Base-by-base conservation (phyloP, 352 stramenopile genomes). In the Phytophthora hibernalis region DNA sequence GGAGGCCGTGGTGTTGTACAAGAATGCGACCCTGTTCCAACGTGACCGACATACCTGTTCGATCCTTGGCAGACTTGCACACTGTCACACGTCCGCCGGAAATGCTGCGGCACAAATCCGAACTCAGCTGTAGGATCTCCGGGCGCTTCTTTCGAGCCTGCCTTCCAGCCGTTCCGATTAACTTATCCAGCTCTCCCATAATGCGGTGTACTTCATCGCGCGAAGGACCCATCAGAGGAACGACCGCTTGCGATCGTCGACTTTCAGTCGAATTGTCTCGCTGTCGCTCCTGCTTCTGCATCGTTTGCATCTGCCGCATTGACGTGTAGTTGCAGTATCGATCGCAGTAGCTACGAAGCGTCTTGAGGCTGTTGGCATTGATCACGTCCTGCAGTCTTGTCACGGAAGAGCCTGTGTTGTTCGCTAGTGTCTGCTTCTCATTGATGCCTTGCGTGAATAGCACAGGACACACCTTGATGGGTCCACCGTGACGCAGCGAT, bases 61-160 rank as follows among this genome's bases (percentile, higher is more conserved):
- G 90, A 75, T 99, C 96, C 76, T 99, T 99, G n/a, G 96, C 96
- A 40, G 84, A 97, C 66, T 99, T 99, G 68, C 97, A 99, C 70
- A 98, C 98, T 0, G 97, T 97, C 44, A 97, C 85, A 40, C 92
- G 90, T 3, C 94, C 95, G 21, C 86, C 96, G 10, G 90, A 82
- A 31, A 99, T 79, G 30, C 74, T 59, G 8, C 87, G 85, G 64
- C 85, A 93, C 31, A 95, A 67, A 53, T 95, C 87, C 2, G 87
- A 93, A 62, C 80, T 91, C 58, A 95, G 60, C 61, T 93, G 85
- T n/a, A 95, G 51, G 47, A 95, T 95, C 74, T 95, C 87, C 0
- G 87, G 85, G 4, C 87, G 84, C 74, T 95, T 95, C 74, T 91
- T 92, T 28, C 86, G 82, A 38, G 83, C 79, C 61, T 93, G 83